Base-by-base conservation (phyloP, 2,329 filamentous ascomycete genomes). In the Nemania bipapillata region DNA sequence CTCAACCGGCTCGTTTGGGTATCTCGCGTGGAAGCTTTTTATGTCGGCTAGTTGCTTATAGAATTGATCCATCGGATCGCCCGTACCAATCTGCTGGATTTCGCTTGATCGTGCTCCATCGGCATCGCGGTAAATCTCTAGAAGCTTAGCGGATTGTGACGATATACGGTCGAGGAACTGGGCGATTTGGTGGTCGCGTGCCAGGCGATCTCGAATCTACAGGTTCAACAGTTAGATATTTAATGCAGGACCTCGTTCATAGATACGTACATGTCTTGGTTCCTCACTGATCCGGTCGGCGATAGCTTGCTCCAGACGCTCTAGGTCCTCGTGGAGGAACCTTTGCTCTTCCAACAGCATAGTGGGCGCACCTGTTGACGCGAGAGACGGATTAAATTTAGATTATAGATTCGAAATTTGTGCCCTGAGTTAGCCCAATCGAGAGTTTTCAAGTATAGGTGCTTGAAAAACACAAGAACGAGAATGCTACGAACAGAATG, bases 271-370 rank as follows among this genome's bases (percentile, higher is more conserved):
- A 80, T 95, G 92, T 81, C 91, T 92, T 53, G 95, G 94, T 72
- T 98, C 94, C 73, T 97, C 93, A 70, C 90, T 86, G 69, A 96
- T 89, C 77, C 94, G 92, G 82, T 98, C 94, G 63, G 93, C 91
- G 76, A 97, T 91, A 62, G 92, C 96, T 80, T 97, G 93, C 82
- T 99, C 96, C 68, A 99, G 87, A 72, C 96, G 91, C 86, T 99
- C 96, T 58, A 99, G 84, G 82, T 99, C 96, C 87, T 99, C 96
- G 76, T 97, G 94, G 75, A 97, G 89, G 77, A 93, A 94, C 75
- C 96, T 89, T 82, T 98, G 92, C 75, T 98, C 94, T 85, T 99
- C 96, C 72, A 97, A 83, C 74, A 97, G 84, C 94, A 97, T 90
- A 6, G 52, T 82, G 73, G 40, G 40, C 32, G 26, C 7, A 17